Conservation (phyloP, 2,329 filamentous ascomycete genomes). For the Seiridium unicorne region DNA sequence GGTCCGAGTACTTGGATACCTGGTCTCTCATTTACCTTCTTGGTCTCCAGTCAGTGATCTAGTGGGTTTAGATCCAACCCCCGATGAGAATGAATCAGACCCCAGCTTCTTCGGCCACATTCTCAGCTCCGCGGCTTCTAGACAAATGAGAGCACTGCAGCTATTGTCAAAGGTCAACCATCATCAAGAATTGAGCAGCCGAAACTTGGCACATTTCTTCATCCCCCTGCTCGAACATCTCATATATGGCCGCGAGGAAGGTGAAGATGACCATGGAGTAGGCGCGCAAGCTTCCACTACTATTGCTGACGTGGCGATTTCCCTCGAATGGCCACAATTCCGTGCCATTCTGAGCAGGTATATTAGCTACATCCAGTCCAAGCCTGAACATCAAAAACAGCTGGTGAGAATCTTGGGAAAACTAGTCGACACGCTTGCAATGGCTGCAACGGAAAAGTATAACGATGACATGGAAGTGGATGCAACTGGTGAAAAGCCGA, state of each 20-base stretch:
- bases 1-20: conserved; percentile 72
- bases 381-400: conserved; percentile 81
- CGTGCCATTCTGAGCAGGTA: conserved; percentile 81
- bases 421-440: conserved; percentile 73
- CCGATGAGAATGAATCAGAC: conserved; percentile 62
- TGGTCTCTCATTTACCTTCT: conserved; percentile 68
- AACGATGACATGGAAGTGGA: conserved; percentile 43
- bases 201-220: conserved; percentile 82
- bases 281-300: conserved; percentile 83
- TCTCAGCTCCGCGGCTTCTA: conserved; percentile 82
- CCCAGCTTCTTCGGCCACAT: conserved; percentile 89
- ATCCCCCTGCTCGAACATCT: conserved; percentile 93
- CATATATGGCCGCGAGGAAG: conserved; percentile 76
- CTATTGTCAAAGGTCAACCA: conserved; percentile 69
- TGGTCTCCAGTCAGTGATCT: conserved; percentile 76
- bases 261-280: conserved; percentile 76
- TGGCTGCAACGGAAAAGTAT: conserved; percentile 42
- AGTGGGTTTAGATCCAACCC: conserved; percentile 59
- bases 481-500: conserved; percentile 19
- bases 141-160: conserved; percentile 80
- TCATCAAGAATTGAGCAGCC: conserved; percentile 64
- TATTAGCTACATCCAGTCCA: conserved; percentile 75
- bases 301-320: conserved; percentile 71
- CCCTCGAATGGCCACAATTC: conserved; percentile 88
- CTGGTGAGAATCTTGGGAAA: conserved; percentile 79